Evolutionary conservation across 306 rosid genomes (phyloP).

Genomic region (Oemleria cerasiformis): DNA sequence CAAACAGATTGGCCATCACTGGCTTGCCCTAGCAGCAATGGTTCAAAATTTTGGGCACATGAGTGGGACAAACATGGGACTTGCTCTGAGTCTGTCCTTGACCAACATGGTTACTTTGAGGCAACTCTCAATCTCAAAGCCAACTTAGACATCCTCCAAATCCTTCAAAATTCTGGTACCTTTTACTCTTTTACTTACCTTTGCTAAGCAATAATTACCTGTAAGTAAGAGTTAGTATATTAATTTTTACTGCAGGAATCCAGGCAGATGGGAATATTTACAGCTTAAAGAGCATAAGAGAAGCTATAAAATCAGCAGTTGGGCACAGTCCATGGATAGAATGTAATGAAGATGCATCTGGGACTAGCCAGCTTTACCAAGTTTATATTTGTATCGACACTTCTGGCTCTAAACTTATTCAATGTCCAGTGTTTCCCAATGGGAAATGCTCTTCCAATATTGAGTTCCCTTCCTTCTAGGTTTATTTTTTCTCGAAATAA

Average conservation of each 20-base stretch:
- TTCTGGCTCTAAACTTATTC: slow-evolving; percentile 31
- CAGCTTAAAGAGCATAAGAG: slow-evolving; percentile 36
- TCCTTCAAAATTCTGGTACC: slow-evolving; percentile 25
- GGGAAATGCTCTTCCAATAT: slow-evolving; percentile 34
- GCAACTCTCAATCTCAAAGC: slow-evolving; percentile 10
- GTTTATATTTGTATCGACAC: slow-evolving; percentile 52
- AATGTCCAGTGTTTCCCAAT: slow-evolving; percentile 47
- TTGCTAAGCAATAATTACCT: too few species aligned
- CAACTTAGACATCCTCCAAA: slow-evolving; percentile 10
- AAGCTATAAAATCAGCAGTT: slow-evolving; percentile 32
- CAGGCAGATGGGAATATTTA: slow-evolving; percentile 44
- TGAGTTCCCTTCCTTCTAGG: slow-evolving; percentile 51
- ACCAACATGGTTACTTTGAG: slow-evolving; percentile 33
- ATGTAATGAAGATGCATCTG: slow-evolving; percentile 47
- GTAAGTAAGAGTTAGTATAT: too few species aligned
- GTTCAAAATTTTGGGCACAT: slow-evolving; percentile 28
- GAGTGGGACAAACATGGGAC: slow-evolving; percentile 40
- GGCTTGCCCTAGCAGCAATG: slow-evolving; percentile 26
- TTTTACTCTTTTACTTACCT: background rate
- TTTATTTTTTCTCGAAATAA: too few species aligned
- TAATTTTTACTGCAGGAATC: slow-evolving; percentile 29
- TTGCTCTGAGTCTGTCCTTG: slow-evolving; percentile 23
- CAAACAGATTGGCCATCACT: slow-evolving; percentile 30
- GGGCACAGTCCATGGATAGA: slow-evolving; percentile 39
- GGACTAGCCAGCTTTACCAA: slow-evolving; percentile 44